A percentile compares a stretch with the other conserved stretches of the same genome.
These are phyloP conservation scores for Ophiosphaerella korrae DNA, from an alignment of 2,329 filamentous ascomycete genomes.

Conservation along the genomic window DNA sequence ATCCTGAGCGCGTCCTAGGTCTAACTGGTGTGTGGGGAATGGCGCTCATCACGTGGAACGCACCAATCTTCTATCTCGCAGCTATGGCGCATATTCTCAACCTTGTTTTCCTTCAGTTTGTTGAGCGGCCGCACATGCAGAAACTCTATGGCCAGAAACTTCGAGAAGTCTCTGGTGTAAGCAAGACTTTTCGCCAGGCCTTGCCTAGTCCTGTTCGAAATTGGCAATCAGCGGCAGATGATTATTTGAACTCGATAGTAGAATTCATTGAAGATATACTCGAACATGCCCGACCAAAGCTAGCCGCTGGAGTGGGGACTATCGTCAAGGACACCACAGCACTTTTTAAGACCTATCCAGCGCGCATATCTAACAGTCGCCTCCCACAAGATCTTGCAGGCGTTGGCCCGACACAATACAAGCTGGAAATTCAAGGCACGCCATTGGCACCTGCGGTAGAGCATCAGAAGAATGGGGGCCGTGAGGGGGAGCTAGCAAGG, in stretches of 20 bases:
- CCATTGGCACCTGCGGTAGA: constrained; percentile 54
- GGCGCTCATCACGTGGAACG: constrained; percentile 90
- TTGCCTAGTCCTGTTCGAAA: constrained; percentile 82
- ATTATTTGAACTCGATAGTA: constrained; percentile 81
- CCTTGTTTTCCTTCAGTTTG: constrained; percentile 85
- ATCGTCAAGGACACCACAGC: constrained; percentile 87
- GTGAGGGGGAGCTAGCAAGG: constrained; percentile 73
- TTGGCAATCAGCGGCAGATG: constrained; percentile 85
- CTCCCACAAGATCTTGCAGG: constrained; percentile 81
- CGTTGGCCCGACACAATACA: constrained; percentile 79
- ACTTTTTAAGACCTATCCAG: constrained; percentile 87
- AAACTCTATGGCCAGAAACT: constrained; percentile 89
- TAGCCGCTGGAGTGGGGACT: constrained; percentile 82
- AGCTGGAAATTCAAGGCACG: constrained; percentile 73
- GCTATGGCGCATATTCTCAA: constrained; percentile 84
- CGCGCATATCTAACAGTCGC: constrained; percentile 80
- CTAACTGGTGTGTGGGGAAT: constrained; percentile 95
- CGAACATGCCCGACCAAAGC: constrained; percentile 81
- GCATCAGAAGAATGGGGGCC: constrained; percentile 68
- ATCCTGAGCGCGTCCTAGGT: constrained; percentile 91
- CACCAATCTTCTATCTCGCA: constrained; percentile 83
- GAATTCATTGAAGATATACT: constrained; percentile 92
- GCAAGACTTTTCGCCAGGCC: constrained; percentile 86
- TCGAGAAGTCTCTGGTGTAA: constrained; percentile 85
- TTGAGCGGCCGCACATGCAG: constrained; percentile 97